Conservation (phyloP, 2,329 filamentous ascomycete species). For the Ophiosphaerella korrae region DNA sequence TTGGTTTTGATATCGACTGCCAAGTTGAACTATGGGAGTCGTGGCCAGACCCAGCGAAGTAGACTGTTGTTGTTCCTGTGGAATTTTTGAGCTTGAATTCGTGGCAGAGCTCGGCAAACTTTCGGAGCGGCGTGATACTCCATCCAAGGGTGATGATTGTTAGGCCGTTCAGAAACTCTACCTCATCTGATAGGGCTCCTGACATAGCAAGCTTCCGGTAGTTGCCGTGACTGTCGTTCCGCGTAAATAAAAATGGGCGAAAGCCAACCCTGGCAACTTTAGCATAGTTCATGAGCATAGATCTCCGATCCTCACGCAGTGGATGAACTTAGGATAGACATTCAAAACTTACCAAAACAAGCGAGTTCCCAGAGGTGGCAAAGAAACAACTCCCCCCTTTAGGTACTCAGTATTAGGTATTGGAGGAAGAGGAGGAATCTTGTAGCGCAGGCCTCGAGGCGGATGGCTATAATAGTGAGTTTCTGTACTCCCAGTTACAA, state of each 20-base stretch:
- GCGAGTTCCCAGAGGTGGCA: slow-evolving; percentile 27
- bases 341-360: slow-evolving; percentile 29
- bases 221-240: slow-evolving; percentile 10
- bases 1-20: slow-evolving; percentile 30
- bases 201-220: background rate
- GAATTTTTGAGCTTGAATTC: slow-evolving; percentile 26
- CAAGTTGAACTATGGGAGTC: slow-evolving; percentile 19
- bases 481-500: slow-evolving; percentile 21
- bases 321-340: too few relatives aligned
- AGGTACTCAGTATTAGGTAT: background rate
- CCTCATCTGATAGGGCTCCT: slow-evolving; percentile 11
- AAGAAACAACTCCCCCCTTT: slow-evolving; percentile 14
- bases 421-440: background rate
- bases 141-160: slow-evolving; percentile 34
- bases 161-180: slow-evolving; percentile 21
- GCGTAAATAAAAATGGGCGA: slow-evolving; percentile 34
- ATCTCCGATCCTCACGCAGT: too few relatives aligned
- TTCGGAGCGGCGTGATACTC: slow-evolving; percentile 29
- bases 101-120: slow-evolving; percentile 30
- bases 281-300: background rate
- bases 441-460: slow-evolving; percentile 3
- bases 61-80: slow-evolving; percentile 31
- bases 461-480: slow-evolving; percentile 4
- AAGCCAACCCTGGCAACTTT: slow-evolving; percentile 25
- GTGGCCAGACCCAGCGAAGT: slow-evolving; percentile 25